Evolutionary conservation across 192 early-diverging fungal species (phyloP).

Genomic region (Paraglomus occultum): DNA sequence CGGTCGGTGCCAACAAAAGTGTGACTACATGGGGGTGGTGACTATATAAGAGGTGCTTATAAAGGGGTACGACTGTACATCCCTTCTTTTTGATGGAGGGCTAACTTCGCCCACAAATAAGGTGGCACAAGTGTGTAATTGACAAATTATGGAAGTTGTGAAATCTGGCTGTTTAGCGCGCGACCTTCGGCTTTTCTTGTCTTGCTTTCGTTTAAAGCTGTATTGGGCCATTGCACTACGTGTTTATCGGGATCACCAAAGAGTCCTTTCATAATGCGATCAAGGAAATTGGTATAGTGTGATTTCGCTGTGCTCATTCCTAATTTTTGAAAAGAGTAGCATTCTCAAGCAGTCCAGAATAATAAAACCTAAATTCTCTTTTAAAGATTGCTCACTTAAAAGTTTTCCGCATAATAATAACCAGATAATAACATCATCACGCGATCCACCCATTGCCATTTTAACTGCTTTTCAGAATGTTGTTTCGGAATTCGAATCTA

Average conservation of each 20-base stretch:
- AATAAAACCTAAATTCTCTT: background rate
- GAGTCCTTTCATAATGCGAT: constrained; percentile 1
- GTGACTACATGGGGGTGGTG: too few relatives aligned
- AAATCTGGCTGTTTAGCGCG: constrained; percentile 24
- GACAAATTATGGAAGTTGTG: background rate
- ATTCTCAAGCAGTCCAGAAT: constrained; percentile 1
- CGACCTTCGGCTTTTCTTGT: constrained; percentile 7
- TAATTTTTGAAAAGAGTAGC: background rate
- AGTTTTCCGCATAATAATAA: constrained; percentile 12
- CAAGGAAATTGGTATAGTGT: constrained; percentile 1
- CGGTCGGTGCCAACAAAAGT: too few relatives aligned
- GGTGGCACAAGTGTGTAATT: background rate
- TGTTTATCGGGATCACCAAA: background rate
- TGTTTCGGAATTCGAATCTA: constrained; percentile 9
- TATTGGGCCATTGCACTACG: background rate
- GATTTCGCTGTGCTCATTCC: background rate
- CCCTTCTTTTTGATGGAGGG: constrained; percentile 5
- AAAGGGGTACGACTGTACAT: too few relatives aligned
- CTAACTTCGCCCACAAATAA: constrained; percentile 15
- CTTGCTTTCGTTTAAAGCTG: background rate
- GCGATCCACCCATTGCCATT: constrained; percentile 9
- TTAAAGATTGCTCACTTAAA: background rate
- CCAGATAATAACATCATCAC: constrained; percentile 13
- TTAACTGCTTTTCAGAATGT: constrained; percentile 11
- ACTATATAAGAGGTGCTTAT: too few relatives aligned